These are phyloP conservation scores for Phylloporus sp. DNA, from an alignment of 768 basidiomycete species.

Conservation along the genomic window DNA sequence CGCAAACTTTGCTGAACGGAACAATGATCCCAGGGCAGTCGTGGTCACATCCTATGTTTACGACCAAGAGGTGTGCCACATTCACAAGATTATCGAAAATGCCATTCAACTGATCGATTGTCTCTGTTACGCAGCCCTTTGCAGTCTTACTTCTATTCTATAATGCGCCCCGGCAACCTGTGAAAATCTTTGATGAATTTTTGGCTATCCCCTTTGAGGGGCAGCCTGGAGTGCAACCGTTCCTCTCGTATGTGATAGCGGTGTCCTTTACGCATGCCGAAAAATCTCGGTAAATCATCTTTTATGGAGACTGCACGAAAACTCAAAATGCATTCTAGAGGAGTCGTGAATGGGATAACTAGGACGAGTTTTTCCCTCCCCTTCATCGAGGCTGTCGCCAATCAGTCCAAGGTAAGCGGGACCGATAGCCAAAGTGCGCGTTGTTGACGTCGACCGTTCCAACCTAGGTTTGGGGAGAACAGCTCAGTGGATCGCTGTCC, in stretches of 20 bases:
- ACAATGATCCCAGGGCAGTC: conserved; percentile 13
- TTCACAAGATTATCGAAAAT: not conserved
- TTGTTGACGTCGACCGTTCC: not conserved
- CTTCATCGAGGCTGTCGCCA: conserved; percentile 1
- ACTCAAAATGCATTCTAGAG: no score
- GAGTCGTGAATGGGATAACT: no score
- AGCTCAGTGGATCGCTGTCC: not conserved
- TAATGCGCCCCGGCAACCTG: conserved; percentile 36
- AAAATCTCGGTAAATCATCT: conserved; percentile 17
- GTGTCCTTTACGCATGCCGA: no score
- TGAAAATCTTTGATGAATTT: conserved; percentile 26
- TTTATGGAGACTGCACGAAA: no score
- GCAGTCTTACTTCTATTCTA: conserved; percentile 46
- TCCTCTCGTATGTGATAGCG: conserved; percentile 12
- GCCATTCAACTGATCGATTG: not conserved
- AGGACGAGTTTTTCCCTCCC: no score
- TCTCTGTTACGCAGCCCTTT: conserved; percentile 4
- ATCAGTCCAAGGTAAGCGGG: conserved; percentile 14
- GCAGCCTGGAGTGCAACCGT: conserved; percentile 8
- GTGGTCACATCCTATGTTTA: conserved; percentile 42
- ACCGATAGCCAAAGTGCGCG: not conserved
- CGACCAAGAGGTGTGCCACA: not conserved
- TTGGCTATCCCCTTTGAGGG: conserved; percentile 8
- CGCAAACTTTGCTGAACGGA: conserved; percentile 8
- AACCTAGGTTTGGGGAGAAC: conserved; percentile 9